Conservation (phyloP, 331 rosid genomes). For the Acacia pycnantha region DNA sequence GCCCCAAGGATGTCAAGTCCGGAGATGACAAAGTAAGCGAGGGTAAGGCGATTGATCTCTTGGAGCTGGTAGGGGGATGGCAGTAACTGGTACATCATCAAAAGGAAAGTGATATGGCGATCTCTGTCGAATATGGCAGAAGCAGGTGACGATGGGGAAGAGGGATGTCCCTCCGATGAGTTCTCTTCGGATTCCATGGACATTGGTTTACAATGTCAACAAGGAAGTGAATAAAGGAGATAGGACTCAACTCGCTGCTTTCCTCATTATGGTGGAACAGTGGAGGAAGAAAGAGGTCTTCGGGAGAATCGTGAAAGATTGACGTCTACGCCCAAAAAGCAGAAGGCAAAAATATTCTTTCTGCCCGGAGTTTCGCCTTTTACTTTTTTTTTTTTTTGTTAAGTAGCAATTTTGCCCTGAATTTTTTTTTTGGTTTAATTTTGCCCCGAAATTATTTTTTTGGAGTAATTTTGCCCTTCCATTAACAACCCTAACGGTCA, state of each 20-base stretch:
- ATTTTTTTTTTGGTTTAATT: too few species aligned
- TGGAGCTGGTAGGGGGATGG: conserved; percentile 66
- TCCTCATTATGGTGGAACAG: background rate
- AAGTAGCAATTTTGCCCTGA: too few species aligned
- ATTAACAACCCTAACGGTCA: too few species aligned
- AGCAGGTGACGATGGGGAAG: conserved; percentile 23
- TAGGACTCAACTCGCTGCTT: background rate
- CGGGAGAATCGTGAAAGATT: background rate
- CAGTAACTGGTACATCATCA: conserved; percentile 74
- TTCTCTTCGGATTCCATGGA: conserved; percentile 29
- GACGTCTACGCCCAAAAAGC: background rate
- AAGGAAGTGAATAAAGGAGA: background rate
- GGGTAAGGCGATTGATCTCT: conserved; percentile 89
- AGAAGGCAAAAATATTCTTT: background rate
- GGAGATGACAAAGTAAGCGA: conserved; percentile 86
- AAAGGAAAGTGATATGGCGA: conserved; percentile 50
- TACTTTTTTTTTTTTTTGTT: too few species aligned
- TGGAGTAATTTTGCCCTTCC: too few species aligned
- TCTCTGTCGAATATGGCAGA: conserved; percentile 51
- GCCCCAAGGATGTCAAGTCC: conserved; percentile 72
- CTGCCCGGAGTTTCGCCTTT: too few species aligned
- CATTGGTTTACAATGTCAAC: background rate
- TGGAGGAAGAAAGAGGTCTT: background rate
- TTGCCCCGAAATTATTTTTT: too few species aligned
- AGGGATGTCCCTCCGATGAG: conserved; percentile 10